Percentiles rank a stretch among this genome's conserved stretches.
Conservation (phyloP, 441 rosid species). For the Aquilaria agallochum region DNA sequence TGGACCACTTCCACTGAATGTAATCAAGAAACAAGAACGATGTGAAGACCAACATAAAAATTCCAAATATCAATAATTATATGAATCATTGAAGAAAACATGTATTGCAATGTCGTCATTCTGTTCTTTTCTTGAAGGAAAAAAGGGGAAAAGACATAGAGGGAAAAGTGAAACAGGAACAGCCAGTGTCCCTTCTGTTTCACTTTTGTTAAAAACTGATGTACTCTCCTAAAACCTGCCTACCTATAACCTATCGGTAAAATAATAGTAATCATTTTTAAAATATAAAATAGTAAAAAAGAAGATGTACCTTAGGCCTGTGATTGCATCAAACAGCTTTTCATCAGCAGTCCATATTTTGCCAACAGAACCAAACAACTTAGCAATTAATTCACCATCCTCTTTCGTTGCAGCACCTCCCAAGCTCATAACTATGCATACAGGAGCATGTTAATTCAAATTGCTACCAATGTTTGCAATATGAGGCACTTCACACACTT, state of each 20-base stretch:
- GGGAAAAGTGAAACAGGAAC: too few species aligned
- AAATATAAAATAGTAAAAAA: background rate
- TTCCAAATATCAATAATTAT: background rate
- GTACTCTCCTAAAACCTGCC: too few species aligned
- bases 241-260: background rate
- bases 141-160: too few species aligned
- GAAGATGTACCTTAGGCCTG: slow-evolving; percentile 73
- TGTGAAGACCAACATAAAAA: background rate
- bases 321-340: slow-evolving; percentile 81
- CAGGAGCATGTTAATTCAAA: slow-evolving; percentile 1
- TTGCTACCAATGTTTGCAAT: background rate
- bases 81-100: background rate
- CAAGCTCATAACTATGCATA: slow-evolving; percentile 62
- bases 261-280: background rate
- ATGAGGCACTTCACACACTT: too few species aligned
- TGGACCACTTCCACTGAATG: slow-evolving; percentile 87
- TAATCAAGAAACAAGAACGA: slow-evolving; percentile 3
- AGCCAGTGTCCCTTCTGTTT: too few species aligned
- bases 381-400: slow-evolving; percentile 65
- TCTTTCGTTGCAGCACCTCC: slow-evolving; percentile 71
- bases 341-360: slow-evolving; percentile 87
- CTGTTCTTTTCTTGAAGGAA: too few species aligned
- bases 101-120: too few species aligned
- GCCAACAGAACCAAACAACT: slow-evolving; percentile 79
- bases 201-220: too few species aligned